phyloP scores from a whole-genome alignment of 2,329 filamentous ascomycete genomes.

The Aspergillus sp. region DNA sequence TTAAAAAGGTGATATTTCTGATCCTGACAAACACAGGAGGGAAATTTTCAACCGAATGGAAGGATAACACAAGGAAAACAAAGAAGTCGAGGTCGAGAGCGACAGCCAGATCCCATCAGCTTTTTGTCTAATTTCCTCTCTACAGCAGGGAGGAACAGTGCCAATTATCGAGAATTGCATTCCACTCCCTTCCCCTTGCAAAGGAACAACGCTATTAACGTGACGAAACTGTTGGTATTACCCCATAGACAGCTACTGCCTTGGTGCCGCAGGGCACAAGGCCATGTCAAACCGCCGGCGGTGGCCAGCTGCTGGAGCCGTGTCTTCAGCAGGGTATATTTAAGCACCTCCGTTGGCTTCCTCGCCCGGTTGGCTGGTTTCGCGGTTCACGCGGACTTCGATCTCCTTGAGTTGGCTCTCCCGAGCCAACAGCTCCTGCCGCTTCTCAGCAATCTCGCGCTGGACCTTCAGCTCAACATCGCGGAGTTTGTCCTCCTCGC shows the following conservation, averaged over 20 bases:
- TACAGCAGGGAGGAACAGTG: slow-evolving; percentile 8
- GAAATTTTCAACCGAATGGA: slow-evolving; percentile 12
- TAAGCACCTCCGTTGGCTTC: slow-evolving; percentile 29
- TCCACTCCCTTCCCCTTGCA: slow-evolving; percentile 18
- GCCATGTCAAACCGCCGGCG: slow-evolving; percentile 23
- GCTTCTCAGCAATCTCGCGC: slow-evolving; percentile 99
- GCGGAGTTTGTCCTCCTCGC: slow-evolving; percentile 98
- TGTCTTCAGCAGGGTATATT: slow-evolving; percentile 20
- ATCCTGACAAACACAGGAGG: slow-evolving; percentile 13
- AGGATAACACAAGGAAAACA: slow-evolving; percentile 12
- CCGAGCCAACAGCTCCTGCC: slow-evolving; percentile 92
- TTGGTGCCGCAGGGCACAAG: slow-evolving; percentile 26
- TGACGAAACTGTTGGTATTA: slow-evolving; percentile 34
- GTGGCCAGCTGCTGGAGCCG: slow-evolving; percentile 19
- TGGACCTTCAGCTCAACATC: slow-evolving; percentile 99
- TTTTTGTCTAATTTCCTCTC: slow-evolving; percentile 6
- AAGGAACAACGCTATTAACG: slow-evolving; percentile 30
- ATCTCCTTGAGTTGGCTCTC: slow-evolving; percentile 99
- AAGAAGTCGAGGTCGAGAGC: slow-evolving; percentile 11
- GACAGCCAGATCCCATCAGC: slow-evolving; percentile 10
- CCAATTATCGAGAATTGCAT: slow-evolving; percentile 22
- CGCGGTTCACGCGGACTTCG: slow-evolving; percentile 91
- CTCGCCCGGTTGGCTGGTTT: slow-evolving; percentile 47
- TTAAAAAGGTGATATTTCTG: slow-evolving; percentile 26
- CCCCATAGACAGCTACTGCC: slow-evolving; percentile 27